These are phyloP conservation scores for Lophium mytilinum DNA, from an alignment of 495 filamentous ascomycete genomes.

Conservation along the genomic window DNA sequence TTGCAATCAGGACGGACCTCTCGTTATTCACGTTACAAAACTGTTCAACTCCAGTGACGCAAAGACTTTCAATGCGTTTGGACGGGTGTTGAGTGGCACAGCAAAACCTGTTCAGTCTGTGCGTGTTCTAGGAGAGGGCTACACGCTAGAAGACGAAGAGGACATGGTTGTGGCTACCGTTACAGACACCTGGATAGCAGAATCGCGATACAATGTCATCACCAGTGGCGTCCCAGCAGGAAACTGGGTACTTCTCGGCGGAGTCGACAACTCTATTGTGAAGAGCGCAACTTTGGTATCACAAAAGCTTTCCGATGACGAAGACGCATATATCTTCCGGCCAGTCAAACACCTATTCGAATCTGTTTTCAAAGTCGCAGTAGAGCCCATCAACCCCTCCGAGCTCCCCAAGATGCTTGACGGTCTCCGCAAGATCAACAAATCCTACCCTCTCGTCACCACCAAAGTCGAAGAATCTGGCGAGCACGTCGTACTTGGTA, in stretches of 20 bases:
- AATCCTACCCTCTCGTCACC: conserved; percentile 87
- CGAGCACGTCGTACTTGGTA: conserved; percentile 90
- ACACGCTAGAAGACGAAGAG: conserved; percentile 95
- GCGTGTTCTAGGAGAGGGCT: conserved; percentile 88
- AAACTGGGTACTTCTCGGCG: conserved; percentile 85
- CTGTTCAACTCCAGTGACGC: conserved; percentile 85
- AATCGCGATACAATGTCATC: conserved; percentile 85
- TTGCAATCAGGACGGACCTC: conserved; percentile 83
- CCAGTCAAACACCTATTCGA: conserved; percentile 93
- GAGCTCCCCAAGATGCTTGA: conserved; percentile 99
- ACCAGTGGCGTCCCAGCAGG: conserved; percentile 89
- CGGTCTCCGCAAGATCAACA: conserved; percentile 91
- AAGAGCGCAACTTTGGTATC: conserved; percentile 95
- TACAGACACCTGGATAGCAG: conserved; percentile 82
- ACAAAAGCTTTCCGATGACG: conserved; percentile 67
- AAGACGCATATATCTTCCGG: conserved; percentile 90
- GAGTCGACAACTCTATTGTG: conserved; percentile 96
- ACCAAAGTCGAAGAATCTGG: conserved; percentile 99
- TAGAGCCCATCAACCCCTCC: conserved; percentile 96
- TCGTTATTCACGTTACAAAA: conserved; percentile 87
- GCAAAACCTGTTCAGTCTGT: conserved; percentile 74
- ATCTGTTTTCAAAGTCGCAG: conserved; percentile 94
- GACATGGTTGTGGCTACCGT: conserved; percentile 93
- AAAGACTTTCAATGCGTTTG: conserved; percentile 77
- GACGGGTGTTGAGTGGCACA: conserved; percentile 88